Base-by-base conservation (phyloP, 306 rosid species). In the Amphicarpaea edgeworthii region DNA sequence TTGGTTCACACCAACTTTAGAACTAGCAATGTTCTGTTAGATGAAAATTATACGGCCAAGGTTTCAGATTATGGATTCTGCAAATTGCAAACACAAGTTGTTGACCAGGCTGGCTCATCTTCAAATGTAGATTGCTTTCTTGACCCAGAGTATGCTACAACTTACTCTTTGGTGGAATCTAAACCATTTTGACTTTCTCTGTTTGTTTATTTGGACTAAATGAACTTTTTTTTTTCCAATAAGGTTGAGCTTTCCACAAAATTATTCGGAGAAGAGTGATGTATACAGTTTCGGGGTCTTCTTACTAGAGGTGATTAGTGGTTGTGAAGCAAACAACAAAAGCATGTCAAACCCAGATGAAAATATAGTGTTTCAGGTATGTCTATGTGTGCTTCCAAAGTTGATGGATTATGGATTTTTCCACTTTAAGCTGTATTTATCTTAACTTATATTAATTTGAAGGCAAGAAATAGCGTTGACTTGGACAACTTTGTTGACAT, bases 251-350 rank as follows among this genome's bases (percentile, higher is more conserved):
- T 68, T 51, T 61, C 74, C 82, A 32, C 77, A 76, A 78, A 80
- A 64, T 10, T 84, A 57, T 50, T 81, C 89, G 12, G 90, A 85
- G 81, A 81, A 82, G 65, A 84, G 88, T 77, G 93, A 91, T 74
- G 90, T 91, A 69, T 84, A 88, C 82, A 88, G 90, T 53, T 88
- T 85, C 12, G 96, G 96, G 69, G 89, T 88, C 58, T 91, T 91
- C 84, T 81, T 91, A 62, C 75, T 88, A n/a, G 96, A 91, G 82
- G 77, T 91, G 80, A 79, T 88, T 40, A 85, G 90, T 64, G 96
- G 96, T 20, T 80, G 87, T 51, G 86, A 83, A 84, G 93, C 78
- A 41, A 53, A 79, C 73, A 51, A 59, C 81, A 61, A 62, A 79
- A 75, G 58, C 76, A 81, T 38, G 79, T 79, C 82, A 49, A 41